phyloP scores from a whole-genome alignment of 2,329 filamentous ascomycete genomes.

The Fusarium sp. region DNA sequence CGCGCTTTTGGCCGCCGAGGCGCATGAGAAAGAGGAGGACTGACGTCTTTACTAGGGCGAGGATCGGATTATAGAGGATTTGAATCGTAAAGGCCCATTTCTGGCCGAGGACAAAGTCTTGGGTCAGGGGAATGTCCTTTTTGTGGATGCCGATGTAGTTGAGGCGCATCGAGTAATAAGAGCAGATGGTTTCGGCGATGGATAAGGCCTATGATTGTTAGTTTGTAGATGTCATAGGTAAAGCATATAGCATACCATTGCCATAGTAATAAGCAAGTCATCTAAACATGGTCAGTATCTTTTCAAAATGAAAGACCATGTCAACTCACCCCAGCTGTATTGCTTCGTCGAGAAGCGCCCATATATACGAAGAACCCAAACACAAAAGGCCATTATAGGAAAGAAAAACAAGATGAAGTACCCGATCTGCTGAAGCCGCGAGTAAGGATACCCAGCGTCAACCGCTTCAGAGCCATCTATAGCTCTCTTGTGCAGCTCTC shows the following conservation, averaged over 20 bases:
- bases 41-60: slow-evolving; percentile 59
- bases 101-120: slow-evolving; percentile 36
- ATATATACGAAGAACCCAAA: slow-evolving; percentile 26
- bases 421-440: slow-evolving; percentile 27
- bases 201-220: slow-evolving; percentile 17
- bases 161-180: slow-evolving; percentile 30
- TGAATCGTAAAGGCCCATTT: slow-evolving; percentile 54
- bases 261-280: slow-evolving; percentile 24
- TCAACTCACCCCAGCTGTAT: slow-evolving; percentile 24
- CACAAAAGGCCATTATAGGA: slow-evolving; percentile 18
- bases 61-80: slow-evolving; percentile 58
- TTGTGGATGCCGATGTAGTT: slow-evolving; percentile 44
- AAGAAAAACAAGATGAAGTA: slow-evolving; percentile 37
- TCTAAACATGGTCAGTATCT: slow-evolving; percentile 15
- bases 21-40: slow-evolving; percentile 58
- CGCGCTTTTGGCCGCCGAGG: slow-evolving; percentile 51
- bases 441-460: slow-evolving; percentile 24
- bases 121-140: slow-evolving; percentile 47
- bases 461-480: neutral
- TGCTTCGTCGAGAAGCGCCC: slow-evolving; percentile 29
- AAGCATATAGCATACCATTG: slow-evolving; percentile 13
- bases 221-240: neutral
- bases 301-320: neutral
- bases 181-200: slow-evolving; percentile 28
- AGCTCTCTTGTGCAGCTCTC: slow-evolving; percentile 15